Base-by-base conservation (phyloP, 2,329 filamentous ascomycete genomes). In the Fusarium marasasianum region DNA sequence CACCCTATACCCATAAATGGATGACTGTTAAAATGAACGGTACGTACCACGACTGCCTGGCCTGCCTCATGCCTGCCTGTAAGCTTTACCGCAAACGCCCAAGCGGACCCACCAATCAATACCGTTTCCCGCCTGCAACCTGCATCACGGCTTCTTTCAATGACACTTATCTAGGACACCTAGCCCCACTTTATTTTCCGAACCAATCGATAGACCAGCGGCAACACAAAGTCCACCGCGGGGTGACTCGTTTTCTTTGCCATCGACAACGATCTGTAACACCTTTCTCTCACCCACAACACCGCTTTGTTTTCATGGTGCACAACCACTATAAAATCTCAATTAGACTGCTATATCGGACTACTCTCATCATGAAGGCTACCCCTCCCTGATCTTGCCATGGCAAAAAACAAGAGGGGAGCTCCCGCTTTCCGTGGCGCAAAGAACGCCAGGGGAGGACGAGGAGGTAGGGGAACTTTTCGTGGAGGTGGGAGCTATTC, bases 321-420 rank as follows among this genome's bases (percentile, higher is more conserved):
- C 35, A 35, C 47, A 31, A 51, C 50, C 33, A 41, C 48, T 53
- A 61, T 51, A 24, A 63, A 63, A 63, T n/a, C 24, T 29, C 20
- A 22, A 24, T 24, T 38, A n/a, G 37, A 47, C 26, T 35, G 37
- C 53, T 48, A 48, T 26, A 26, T 13, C 15, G 17, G 22, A 56
- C 22, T 38, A 53, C 33, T 35, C 15, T 38, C 20, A 73, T 31
- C 18, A 78, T 78, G 76, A 69, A 55, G 57, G 20, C 35, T 43
- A 38, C n/a, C 14, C 26, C 24, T 9, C 48, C 33, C 15, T 55
- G 67, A 61, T 24, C 15, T 37, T 48, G 29, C 26, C 3, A 79
- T 79, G 78, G 47, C 69, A 14, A 77, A 68, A 61, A 79, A 76
- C 35, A 79, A 78, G 61, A 79, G 72, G 60, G 78, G 75, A 48